These are phyloP conservation scores for Coniferiporia weirii DNA, from an alignment of 1,284 basidiomycete species.

Conservation along the genomic window DNA sequence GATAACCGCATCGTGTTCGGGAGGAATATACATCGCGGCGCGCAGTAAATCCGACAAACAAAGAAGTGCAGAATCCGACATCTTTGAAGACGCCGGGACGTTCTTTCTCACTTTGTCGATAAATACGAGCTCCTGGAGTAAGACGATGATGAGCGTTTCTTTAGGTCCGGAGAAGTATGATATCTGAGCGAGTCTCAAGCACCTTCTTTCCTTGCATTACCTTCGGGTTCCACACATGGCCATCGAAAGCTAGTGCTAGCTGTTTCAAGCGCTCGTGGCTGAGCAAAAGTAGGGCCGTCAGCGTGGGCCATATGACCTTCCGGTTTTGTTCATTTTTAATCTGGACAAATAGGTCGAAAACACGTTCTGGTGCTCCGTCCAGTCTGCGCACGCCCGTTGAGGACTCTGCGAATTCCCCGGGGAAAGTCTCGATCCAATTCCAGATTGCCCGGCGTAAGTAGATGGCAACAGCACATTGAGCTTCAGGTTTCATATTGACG, in stretches of 20 bases:
- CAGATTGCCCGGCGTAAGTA: slow-evolving; percentile 80
- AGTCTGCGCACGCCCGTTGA: slow-evolving; percentile 58
- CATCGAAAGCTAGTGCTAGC: slow-evolving; percentile 21
- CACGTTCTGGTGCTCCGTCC: slow-evolving; percentile 77
- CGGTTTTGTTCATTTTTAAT: slow-evolving; percentile 50
- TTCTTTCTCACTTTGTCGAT: slow-evolving; percentile 42
- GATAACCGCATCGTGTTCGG: slow-evolving; percentile 54
- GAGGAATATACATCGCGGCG: slow-evolving; percentile 67
- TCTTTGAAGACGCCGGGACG: slow-evolving; percentile 44
- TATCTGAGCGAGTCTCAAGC: slow-evolving; percentile 1
- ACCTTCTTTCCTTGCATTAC: slow-evolving; percentile 15
- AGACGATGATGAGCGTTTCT: background rate
- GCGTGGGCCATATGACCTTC: slow-evolving; percentile 74
- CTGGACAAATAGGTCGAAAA: slow-evolving; percentile 74
- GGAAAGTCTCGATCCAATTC: slow-evolving; percentile 88
- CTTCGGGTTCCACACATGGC: slow-evolving; percentile 3
- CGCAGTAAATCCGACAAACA: slow-evolving; percentile 81
- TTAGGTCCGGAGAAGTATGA: background rate
- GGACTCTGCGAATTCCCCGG: slow-evolving; percentile 74
- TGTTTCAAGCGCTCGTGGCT: slow-evolving; percentile 68
- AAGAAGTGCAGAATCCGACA: slow-evolving; percentile 61
- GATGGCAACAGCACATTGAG: slow-evolving; percentile 68
- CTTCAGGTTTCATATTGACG: slow-evolving; percentile 76
- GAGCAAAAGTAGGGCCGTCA: slow-evolving; percentile 73
- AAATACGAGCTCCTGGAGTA: slow-evolving; percentile 39